Conservation (phyloP, 2,329 filamentous ascomycete genomes). For the Parascedosporium putredinis region DNA sequence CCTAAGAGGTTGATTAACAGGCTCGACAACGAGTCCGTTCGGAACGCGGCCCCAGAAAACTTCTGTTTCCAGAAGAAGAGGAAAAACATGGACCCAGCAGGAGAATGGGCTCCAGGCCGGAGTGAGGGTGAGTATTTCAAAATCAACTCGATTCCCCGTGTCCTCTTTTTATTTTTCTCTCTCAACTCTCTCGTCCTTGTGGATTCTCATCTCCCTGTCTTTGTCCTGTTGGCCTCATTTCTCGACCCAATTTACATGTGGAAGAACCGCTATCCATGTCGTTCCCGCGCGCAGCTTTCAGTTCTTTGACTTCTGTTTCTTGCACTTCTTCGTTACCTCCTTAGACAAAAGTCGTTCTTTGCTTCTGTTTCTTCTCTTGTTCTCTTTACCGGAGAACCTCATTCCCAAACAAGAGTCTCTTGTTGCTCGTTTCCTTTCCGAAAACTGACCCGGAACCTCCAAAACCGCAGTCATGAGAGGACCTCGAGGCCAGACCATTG, state of each 20-base stretch:
- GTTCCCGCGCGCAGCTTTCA: neutral
- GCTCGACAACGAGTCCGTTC: neutral
- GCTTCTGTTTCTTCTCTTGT: neutral
- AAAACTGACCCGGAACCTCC: neutral
- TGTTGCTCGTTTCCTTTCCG: too few species aligned
- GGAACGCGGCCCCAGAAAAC: neutral
- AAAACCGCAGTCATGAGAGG: conserved; percentile 48
- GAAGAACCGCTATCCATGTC: neutral
- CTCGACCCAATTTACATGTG: neutral
- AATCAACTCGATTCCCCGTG: neutral
- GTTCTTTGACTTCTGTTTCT: neutral
- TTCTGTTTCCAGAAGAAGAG: neutral
- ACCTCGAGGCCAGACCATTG: conserved; percentile 58
- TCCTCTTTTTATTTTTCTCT: neutral
- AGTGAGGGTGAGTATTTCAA: neutral
- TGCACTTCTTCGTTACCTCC: neutral
- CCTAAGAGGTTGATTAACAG: neutral
- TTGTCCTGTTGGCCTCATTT: neutral
- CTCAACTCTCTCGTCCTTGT: neutral
- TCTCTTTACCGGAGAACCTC: too few species aligned
- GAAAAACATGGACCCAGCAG: neutral
- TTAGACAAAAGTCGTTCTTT: neutral
- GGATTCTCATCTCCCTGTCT: neutral
- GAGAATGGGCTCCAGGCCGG: neutral
- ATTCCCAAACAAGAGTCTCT: too few species aligned